Base-by-base conservation (phyloP, 257 asterid genomes). In the Lantana camara region DNA sequence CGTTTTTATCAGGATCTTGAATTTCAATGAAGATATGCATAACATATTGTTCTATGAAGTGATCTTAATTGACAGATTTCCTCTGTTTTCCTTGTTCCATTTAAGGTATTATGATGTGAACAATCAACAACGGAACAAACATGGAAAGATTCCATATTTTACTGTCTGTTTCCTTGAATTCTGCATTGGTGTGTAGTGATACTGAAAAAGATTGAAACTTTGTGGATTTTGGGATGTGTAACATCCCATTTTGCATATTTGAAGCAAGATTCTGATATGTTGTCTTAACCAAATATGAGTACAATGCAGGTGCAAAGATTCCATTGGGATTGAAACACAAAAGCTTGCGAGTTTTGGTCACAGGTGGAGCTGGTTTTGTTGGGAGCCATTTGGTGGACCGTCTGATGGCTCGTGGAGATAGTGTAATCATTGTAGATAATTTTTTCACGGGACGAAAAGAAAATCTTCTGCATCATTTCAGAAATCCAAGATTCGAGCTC, bases 321-420 rank as follows among this genome's bases (percentile, higher is more conserved):
- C 96, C 96, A 2, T 37, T 86, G 57, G 93, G 89, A 23, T 66
- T 89, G 82, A 89, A 77, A 80, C 47, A 75, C 66, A 92, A 83
- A 62, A 62, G 79, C 17, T 38, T 80, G 79, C 80, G 97, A 79
- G 67, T 92, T 49, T 50, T 89, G 75, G 98, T 89, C 3, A 87
- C 98, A 0, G 98, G 97, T 15, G 98, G 98, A 57, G 96, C 96
- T 19, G 98, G 96, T 14, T 91, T 91, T 13, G 98, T 91, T 0
- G 96, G 96, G 63, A 89, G 98, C 84, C 97, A 92, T 72, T 76
- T 89, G 63, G 97, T 92, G 62, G 98, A 89, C 69, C 83, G 93
- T 30, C 50, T 89, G 74, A 82, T 92, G 2, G 88, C 76, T 7
- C 84, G 96, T 3, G 97, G 96, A 0, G 96, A 92, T 46, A 92